Conservation (phyloP, 495 filamentous ascomycete genomes). For the Extremus antarcticus region DNA sequence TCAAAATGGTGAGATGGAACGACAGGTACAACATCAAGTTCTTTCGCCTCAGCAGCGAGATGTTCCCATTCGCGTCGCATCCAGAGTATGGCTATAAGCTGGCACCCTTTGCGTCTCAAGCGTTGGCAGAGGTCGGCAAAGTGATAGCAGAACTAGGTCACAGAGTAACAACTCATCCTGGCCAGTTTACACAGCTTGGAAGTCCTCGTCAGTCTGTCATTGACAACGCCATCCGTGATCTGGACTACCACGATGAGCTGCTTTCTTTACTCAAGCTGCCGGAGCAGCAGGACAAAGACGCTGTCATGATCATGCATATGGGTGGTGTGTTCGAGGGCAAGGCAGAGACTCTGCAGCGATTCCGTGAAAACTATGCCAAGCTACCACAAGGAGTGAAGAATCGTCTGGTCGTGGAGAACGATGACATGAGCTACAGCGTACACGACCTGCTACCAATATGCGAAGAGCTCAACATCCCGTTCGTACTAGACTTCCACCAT, state of each 20-base stretch:
- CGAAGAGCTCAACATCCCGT: constrained; percentile 83
- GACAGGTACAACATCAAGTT: constrained; percentile 88
- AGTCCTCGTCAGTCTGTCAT: constrained; percentile 68
- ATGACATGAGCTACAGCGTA: constrained; percentile 82
- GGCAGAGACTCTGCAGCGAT: constrained; percentile 65
- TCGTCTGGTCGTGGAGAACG: constrained; percentile 84
- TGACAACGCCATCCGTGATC: constrained; percentile 62
- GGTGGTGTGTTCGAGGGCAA: constrained; percentile 90
- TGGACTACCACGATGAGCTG: constrained; percentile 85
- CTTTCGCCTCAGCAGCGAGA: constrained; percentile 82
- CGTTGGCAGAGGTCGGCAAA: constrained; percentile 63
- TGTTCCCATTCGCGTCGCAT: constrained; percentile 94
- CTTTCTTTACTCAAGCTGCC: constrained; percentile 67
- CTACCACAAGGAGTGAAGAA: constrained; percentile 61
- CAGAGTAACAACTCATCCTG: constrained; percentile 80
- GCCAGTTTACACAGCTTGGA: constrained; percentile 80
- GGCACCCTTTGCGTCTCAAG: constrained; percentile 72
- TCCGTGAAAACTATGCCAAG: constrained; percentile 62
- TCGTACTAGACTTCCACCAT: constrained; percentile 90
- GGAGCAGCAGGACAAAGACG: constrained; percentile 71
- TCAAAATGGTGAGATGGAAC: constrained; percentile 86
- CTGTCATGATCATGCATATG: constrained; percentile 92
- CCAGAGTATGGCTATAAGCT: constrained; percentile 78
- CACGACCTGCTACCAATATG: constrained; percentile 87
- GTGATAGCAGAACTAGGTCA: constrained; percentile 74